A percentile compares a stretch with the other conserved stretches of the same genome.
These are phyloP conservation scores for Echinosophora koreensis DNA, from an alignment of 306 rosid genomes.

Conservation along the genomic window DNA sequence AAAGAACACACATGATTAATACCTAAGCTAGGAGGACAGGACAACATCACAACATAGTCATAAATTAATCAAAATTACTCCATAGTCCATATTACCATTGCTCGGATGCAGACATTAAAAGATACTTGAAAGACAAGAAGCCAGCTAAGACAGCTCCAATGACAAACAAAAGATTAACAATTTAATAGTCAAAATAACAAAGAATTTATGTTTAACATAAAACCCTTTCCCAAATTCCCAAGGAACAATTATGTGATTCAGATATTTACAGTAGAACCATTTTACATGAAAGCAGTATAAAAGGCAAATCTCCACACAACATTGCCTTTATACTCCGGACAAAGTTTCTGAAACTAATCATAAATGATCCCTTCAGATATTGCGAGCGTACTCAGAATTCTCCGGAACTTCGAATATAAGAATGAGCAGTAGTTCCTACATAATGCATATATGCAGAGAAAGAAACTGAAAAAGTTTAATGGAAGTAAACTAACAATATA, in stretches of 20 bases:
- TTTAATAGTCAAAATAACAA: constrained; percentile 6
- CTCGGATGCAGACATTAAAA: neutral
- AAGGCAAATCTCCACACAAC: constrained; percentile 6
- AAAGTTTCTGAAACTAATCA: constrained; percentile 15
- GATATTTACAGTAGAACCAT: constrained; percentile 19
- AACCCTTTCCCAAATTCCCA: neutral
- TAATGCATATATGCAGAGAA: neutral
- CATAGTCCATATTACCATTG: neutral
- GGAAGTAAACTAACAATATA: neutral
- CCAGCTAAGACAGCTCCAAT: neutral
- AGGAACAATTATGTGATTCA: neutral
- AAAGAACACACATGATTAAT: constrained; percentile 2
- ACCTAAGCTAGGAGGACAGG: constrained; percentile 19
- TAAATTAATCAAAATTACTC: neutral
- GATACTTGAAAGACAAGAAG: constrained; percentile 11
- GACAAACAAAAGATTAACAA: neutral
- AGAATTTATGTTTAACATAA: neutral
- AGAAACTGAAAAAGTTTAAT: neutral
- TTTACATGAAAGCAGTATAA: neutral
- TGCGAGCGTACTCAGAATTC: neutral
- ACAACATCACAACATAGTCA: neutral
- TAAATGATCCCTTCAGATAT: constrained; percentile 1
- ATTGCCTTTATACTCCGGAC: neutral
- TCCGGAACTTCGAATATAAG: neutral
- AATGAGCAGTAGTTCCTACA: neutral